phyloP scores from a whole-genome alignment of 2,329 filamentous ascomycete species.

The Cladosporium colombiae region DNA sequence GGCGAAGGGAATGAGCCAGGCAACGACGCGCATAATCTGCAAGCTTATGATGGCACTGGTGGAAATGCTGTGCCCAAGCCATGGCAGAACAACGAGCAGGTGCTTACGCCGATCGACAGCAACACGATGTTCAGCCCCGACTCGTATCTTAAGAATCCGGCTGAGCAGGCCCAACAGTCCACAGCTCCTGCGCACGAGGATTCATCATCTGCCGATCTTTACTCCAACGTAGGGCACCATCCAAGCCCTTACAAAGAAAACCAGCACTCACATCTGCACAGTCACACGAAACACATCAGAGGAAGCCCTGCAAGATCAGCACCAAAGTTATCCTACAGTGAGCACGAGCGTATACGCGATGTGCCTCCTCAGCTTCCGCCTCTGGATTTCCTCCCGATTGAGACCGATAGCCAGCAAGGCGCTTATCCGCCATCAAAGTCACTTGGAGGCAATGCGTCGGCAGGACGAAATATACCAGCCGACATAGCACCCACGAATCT shows the following conservation, averaged over 20 bases:
- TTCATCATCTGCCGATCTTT: background rate
- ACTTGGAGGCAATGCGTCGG: background rate
- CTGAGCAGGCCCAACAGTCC: background rate
- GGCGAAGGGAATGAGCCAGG: background rate
- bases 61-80: background rate
- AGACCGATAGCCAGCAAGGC: background rate
- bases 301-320: slow-evolving; percentile 3
- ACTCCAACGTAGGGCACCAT: slow-evolving; percentile 3
- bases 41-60: background rate
- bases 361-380: slow-evolving; percentile 4
- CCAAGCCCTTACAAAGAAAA: slow-evolving; percentile 3
- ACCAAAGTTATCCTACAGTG: slow-evolving; percentile 11
- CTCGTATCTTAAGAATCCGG: background rate
- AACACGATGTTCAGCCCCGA: slow-evolving; percentile 12
- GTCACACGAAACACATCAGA: background rate
- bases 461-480: background rate
- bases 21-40: background rate
- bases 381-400: background rate
- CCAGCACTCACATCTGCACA: slow-evolving; percentile 8
- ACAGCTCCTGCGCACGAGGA: background rate
- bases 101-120: background rate
- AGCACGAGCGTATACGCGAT: background rate
- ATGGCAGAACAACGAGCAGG: background rate
- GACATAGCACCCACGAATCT: too few relatives aligned
- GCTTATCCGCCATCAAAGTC: background rate